Base-by-base conservation (phyloP, 176 grass and related monocot genomes). In the Themeda triandra region DNA sequence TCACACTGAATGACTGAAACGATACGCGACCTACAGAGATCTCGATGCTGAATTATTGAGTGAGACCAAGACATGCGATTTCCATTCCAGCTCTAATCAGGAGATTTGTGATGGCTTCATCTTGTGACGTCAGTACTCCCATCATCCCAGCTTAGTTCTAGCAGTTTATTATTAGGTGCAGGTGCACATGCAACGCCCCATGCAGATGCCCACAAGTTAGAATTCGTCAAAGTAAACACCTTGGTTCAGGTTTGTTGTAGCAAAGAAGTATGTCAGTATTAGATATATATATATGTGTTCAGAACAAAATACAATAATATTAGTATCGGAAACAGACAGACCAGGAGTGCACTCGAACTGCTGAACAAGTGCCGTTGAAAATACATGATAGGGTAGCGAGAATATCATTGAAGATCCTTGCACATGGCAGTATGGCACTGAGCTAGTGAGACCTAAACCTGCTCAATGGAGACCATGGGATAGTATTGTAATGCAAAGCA, bases 101-200 rank as follows among this genome's bases (percentile, higher is more conserved):
- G 2, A 54, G 88, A 82, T 82, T 17, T 13, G 14, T 73, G 15
- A 37, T 42, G 54, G 71, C 80, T 66, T 76, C 40, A 29, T 29
- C 60, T 29, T 24, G 11, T 13, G 27, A 7, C 25, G 25, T 63
- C 60, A 63, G n/a, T n/a, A n/a, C n/a, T n/a, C n/a, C n/a, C n/a
- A n/a, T n/a, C n/a, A n/a, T n/a, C n/a, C n/a, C n/a, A n/a, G n/a
- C n/a, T n/a, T n/a, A n/a, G n/a, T n/a, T n/a, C n/a, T n/a, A n/a
- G n/a, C n/a, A n/a, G n/a, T n/a, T n/a, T n/a, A n/a, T n/a, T n/a
- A n/a, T n/a, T n/a, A n/a, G n/a, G n/a, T n/a, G n/a, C n/a, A n/a
- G n/a, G n/a, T n/a, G n/a, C n/a, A n/a, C n/a, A n/a, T n/a, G n/a
- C n/a, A n/a, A n/a, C n/a, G n/a, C n/a, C n/a, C n/a, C n/a, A n/a